Conservation (phyloP, 768 basidiomycete genomes). For the Kwoniella bestiolae region DNA sequence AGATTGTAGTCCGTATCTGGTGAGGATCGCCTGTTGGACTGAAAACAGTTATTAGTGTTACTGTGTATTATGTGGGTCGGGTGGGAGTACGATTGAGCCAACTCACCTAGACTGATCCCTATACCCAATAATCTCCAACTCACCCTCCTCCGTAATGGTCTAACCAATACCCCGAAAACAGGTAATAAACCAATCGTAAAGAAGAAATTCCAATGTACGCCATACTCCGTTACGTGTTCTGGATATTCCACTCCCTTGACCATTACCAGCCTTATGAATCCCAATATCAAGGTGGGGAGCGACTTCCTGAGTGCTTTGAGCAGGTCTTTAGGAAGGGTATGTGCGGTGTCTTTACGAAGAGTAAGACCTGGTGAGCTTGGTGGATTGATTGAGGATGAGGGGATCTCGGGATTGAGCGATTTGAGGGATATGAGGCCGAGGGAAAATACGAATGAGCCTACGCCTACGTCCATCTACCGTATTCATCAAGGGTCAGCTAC, state of each 20-base stretch:
- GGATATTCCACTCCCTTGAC: conserved; percentile 96
- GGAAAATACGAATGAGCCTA: conserved; percentile 96
- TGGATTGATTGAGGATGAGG: background rate
- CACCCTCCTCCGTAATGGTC: conserved; percentile 65
- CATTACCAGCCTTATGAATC: conserved; percentile 74
- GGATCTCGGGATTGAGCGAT: conserved; percentile 57
- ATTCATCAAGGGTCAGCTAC: too few relatives aligned
- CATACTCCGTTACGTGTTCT: conserved; percentile 95
- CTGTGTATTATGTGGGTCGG: too few relatives aligned
- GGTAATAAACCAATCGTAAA: conserved; percentile 85
- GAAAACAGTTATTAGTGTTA: background rate
- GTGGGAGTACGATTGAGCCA: too few relatives aligned
- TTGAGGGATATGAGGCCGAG: conserved; percentile 90
- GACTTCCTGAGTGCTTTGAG: conserved; percentile 63
- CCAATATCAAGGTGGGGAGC: conserved; percentile 72
- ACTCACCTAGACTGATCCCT: conserved; percentile 62
- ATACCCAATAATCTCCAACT: conserved; percentile 70
- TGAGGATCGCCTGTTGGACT: conserved; percentile 77
- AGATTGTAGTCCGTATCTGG: conserved; percentile 63
- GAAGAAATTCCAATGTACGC: conserved; percentile 99
- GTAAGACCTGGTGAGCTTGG: background rate
- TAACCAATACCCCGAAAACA: conserved; percentile 69
- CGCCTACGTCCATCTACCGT: conserved; percentile 98
- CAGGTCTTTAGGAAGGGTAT: conserved; percentile 57
- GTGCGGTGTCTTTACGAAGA: background rate